These are phyloP conservation scores for Scedosporium aurantiacum DNA, from an alignment of 2,329 filamentous ascomycete species.

Conservation along the genomic window DNA sequence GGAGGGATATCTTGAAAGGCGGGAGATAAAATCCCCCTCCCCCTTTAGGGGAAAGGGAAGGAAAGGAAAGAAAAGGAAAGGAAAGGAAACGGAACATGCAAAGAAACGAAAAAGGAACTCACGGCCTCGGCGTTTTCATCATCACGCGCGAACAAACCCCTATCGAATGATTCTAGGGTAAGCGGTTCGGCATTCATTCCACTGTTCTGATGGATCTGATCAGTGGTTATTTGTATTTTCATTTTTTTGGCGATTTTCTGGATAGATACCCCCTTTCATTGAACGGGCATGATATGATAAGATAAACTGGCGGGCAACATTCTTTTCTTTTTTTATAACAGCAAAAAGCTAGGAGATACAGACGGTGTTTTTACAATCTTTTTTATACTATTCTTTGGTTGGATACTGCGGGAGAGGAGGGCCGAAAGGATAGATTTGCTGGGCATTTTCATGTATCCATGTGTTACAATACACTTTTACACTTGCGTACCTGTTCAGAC, in stretches of 20 bases:
- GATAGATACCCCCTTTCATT: background rate
- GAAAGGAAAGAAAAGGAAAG: background rate
- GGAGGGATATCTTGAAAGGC: slow-evolving; percentile 3
- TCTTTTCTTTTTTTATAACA: background rate
- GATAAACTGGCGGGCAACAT: background rate
- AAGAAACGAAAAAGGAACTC: background rate
- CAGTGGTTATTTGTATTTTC: background rate
- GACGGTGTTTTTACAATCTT: background rate
- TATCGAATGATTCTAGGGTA: too few species aligned
- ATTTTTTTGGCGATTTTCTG: background rate
- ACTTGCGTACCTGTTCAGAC: too few species aligned
- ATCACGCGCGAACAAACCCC: background rate
- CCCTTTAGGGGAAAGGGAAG: too few species aligned
- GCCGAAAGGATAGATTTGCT: too few species aligned
- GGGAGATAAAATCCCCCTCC: background rate
- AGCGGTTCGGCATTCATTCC: too few species aligned
- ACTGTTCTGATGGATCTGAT: too few species aligned
- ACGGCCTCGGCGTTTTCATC: background rate
- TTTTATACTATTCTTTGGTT: background rate
- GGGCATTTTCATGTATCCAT: background rate
- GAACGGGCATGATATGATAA: background rate
- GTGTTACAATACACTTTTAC: background rate
- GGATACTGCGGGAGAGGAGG: too few species aligned
- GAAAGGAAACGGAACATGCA: background rate
- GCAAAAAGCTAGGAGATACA: background rate